Conservation (phyloP, 2,329 filamentous ascomycete species). For the Verticillium isaacii region DNA sequence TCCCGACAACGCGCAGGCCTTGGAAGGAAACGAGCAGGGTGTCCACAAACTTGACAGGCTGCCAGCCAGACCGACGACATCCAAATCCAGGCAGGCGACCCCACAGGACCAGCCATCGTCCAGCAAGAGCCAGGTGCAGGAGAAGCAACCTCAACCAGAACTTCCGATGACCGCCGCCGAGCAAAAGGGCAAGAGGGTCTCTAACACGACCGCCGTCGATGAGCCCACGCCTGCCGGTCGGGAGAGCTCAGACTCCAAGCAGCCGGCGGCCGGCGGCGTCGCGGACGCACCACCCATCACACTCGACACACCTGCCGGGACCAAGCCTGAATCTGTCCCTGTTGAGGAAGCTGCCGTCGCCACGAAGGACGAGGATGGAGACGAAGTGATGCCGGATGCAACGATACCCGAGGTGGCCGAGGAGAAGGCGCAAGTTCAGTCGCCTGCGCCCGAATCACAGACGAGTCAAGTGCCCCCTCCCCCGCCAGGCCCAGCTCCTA, state of each 20-base stretch:
- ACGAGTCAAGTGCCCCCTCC: slow-evolving; percentile 36
- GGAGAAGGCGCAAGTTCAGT: slow-evolving; percentile 28
- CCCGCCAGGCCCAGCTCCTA: slow-evolving; percentile 38
- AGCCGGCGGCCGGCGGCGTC: slow-evolving; percentile 30
- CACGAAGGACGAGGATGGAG: slow-evolving; percentile 47
- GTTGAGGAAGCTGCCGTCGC: slow-evolving; percentile 4
- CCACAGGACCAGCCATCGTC: slow-evolving; percentile 34
- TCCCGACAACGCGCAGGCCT: slow-evolving; percentile 52
- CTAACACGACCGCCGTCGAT: slow-evolving; percentile 42
- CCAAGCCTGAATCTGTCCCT: slow-evolving; percentile 16
- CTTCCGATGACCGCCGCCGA: slow-evolving; percentile 27
- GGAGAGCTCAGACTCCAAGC: slow-evolving; percentile 43
- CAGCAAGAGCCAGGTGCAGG: slow-evolving; percentile 37
- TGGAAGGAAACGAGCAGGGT: slow-evolving; percentile 48
- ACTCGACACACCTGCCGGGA: slow-evolving; percentile 12
- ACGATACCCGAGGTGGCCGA: slow-evolving; percentile 43
- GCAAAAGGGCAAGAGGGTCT: slow-evolving; percentile 38
- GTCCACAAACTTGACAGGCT: slow-evolving; percentile 56
- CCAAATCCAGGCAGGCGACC: slow-evolving; percentile 48
- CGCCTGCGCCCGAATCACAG: slow-evolving; percentile 31
- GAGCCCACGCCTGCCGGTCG: slow-evolving; percentile 35
- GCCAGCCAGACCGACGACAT: slow-evolving; percentile 48
- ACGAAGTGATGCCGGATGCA: slow-evolving; percentile 64
- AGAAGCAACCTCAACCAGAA: slow-evolving; percentile 41
- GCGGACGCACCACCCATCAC: slow-evolving; percentile 38